Base-by-base conservation (phyloP, 163 green algal species). In the Prototheca cutis region DNA sequence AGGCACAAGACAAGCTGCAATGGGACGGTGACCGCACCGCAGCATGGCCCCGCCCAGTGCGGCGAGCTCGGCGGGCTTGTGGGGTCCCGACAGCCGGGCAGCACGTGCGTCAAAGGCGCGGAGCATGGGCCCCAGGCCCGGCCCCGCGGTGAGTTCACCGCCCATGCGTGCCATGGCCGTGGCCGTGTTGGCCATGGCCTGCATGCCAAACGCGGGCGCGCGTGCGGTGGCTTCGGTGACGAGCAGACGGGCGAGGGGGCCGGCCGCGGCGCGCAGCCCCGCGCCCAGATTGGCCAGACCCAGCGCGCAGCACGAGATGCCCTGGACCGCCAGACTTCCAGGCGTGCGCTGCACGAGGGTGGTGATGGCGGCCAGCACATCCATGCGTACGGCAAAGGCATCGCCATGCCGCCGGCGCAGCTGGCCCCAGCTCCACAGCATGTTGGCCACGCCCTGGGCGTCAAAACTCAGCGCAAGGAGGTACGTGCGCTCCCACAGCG, bases 161-260 rank as follows among this genome's bases (percentile, higher is more conserved):
- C 52, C 61, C 39, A 67, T 19, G 30, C 30, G 39, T 27, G 40
- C 25, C 2, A 61, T 6, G 34, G 61, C 40, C 15, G 10, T 18
- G 15, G 40, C 29, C 28, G 55, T 36, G 60, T 67, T 67, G 51
- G 60, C 61, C 61, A 67, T 67, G n/a, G 53, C 40, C 53, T 67
- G 53, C 39, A 62, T 30, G 40, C 40, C 56, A 32, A 68, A 62
- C 23, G 40, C n/a, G 4, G 15, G 6, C 7, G 21, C 21, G 42
- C 53, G 42, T 15, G 25, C 28, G 19, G 30, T 19, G 30, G 15
- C 21, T 33, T 68, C 53, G 0, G 18, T 19, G 15, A 62, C 33
- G 6, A 63, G 47, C 6, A 54, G n/a, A 1, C 30, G 33, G 33
- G 63, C 18, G 13, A 70, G 56, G 8, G 62, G 55, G 2, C 23